Conservation (phyloP, 2,329 filamentous ascomycete species). For the Cladosporium halotolerans region DNA sequence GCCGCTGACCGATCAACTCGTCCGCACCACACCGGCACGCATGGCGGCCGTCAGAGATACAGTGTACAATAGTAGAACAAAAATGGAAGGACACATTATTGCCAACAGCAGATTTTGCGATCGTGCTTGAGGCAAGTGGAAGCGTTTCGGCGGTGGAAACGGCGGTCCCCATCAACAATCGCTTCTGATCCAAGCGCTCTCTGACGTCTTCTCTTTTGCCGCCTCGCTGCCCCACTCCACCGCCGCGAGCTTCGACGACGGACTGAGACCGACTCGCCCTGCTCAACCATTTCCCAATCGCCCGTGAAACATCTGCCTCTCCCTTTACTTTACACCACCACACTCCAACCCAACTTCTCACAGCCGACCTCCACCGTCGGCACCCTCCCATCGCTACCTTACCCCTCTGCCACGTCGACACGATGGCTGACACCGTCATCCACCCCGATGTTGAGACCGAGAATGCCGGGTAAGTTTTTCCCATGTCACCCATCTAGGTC, state of each 20-base stretch:
- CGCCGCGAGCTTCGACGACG: slow-evolving; percentile 9
- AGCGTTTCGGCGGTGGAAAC: too few species aligned
- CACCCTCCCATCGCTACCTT: neutral
- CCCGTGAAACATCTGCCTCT: slow-evolving; percentile 6
- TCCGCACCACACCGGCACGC: too few species aligned
- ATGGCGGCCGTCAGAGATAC: too few species aligned
- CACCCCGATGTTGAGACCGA: slow-evolving; percentile 38
- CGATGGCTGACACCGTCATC: slow-evolving; percentile 45
- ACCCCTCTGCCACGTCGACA: slow-evolving; percentile 6
- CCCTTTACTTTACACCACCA: neutral
- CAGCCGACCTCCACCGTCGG: neutral
- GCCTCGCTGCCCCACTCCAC: slow-evolving; percentile 3
- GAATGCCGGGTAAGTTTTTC: slow-evolving; percentile 40
- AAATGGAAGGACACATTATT: too few species aligned
- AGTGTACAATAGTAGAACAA: too few species aligned
- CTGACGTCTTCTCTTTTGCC: neutral
- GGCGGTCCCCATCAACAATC: neutral
- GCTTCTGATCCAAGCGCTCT: slow-evolving; percentile 8
- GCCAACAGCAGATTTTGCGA: neutral
- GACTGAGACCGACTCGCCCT: slow-evolving; percentile 4
- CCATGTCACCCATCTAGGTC: neutral
- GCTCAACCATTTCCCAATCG: slow-evolving; percentile 8
- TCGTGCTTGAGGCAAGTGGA: neutral
- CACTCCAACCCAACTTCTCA: neutral
- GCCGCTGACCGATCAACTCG: slow-evolving; percentile 6